These are phyloP conservation scores for Paramyrothecium roridum DNA, from an alignment of 2,329 filamentous ascomycete species.

Conservation along the genomic window DNA sequence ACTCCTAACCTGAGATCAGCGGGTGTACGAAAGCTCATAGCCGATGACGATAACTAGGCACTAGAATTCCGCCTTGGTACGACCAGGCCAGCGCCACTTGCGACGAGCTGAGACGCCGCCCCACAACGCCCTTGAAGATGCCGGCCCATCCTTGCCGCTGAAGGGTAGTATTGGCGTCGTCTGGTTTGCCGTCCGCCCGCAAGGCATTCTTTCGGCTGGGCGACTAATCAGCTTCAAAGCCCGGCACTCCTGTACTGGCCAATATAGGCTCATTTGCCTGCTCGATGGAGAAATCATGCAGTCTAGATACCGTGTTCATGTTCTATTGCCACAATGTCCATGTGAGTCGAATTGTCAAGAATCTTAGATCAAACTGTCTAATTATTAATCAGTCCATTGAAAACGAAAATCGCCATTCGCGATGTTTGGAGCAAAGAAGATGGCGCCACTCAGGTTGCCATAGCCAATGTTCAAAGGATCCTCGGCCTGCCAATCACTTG, in stretches of 20 bases:
- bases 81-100: too few species aligned
- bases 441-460: conserved; percentile 26
- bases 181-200: not conserved
- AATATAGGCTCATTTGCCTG: not conserved
- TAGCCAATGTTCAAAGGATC: conserved; percentile 24
- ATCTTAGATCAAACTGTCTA: not conserved
- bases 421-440: conserved; percentile 37
- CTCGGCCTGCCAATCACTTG: conserved; percentile 36
- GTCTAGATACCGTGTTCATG: not conserved
- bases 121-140: too few species aligned
- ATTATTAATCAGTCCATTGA: conserved; percentile 32
- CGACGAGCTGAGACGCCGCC: too few species aligned
- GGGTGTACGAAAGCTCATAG: too few species aligned
- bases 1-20: too few species aligned
- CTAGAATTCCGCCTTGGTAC: too few species aligned
- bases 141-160: too few species aligned
- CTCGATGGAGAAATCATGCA: not conserved
- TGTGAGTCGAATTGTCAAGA: conserved; percentile 2
- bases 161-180: too few species aligned
- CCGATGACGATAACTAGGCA: too few species aligned
- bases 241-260: not conserved
- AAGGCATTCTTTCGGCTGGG: not conserved
- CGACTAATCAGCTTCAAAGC: not conserved
- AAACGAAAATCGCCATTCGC: conserved; percentile 37
- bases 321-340: conserved; percentile 7